Conservation (phyloP, 192 early-diverging fungal species). For the Backusella macrospora region DNA sequence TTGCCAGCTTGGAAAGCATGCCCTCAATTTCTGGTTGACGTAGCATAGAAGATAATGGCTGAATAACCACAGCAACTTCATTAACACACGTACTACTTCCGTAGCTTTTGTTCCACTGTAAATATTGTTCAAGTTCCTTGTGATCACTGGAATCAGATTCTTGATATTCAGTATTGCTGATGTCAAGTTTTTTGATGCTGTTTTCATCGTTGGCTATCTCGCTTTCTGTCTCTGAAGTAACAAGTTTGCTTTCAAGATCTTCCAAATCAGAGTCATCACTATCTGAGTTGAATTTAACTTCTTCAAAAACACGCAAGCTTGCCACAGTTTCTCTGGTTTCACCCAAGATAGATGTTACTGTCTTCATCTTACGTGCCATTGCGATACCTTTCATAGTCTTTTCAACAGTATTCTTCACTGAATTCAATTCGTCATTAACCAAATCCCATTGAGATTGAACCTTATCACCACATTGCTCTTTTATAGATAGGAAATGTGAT, state of each 20-base stretch:
- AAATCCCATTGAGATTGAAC: slow-evolving; percentile 28
- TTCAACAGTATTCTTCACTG: slow-evolving; percentile 14
- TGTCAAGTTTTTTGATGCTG: background rate
- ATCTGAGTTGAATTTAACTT: background rate
- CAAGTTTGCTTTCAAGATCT: slow-evolving; percentile 9
- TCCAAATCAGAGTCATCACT: slow-evolving; percentile 8
- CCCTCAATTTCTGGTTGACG: slow-evolving; percentile 21
- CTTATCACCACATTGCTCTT: background rate
- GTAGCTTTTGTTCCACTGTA: background rate
- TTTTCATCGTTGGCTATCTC: background rate
- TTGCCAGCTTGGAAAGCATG: slow-evolving; percentile 6
- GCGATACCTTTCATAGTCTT: slow-evolving; percentile 4
- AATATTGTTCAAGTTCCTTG: background rate
- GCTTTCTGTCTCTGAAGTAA: background rate
- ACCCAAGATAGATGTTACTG: slow-evolving; percentile 22
- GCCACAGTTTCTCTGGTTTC: slow-evolving; percentile 23
- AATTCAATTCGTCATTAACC: slow-evolving; percentile 32
- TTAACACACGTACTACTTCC: background rate
- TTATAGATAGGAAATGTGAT: background rate
- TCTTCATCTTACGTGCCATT: slow-evolving; percentile 31
- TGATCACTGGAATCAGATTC: background rate
- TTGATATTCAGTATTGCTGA: background rate
- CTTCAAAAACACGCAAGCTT: background rate
- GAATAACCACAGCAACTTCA: background rate
- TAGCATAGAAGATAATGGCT: slow-evolving; percentile 15